phyloP scores from a whole-genome alignment of 345 rosid genomes.

The Pseudoturritis turrita region DNA sequence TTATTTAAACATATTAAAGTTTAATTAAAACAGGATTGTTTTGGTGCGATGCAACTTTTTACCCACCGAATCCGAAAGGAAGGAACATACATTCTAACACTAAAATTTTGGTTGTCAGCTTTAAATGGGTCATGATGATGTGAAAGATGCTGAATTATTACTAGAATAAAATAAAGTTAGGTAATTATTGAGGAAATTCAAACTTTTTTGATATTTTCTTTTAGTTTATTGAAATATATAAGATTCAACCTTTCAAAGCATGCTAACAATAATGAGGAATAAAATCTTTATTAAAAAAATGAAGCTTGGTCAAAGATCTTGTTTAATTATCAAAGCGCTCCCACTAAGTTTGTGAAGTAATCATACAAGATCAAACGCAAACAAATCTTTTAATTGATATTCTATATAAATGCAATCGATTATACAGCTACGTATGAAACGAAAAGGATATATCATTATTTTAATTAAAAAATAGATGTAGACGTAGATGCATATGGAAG shows the following conservation, averaged over 20 bases:
- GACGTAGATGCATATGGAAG: too few species aligned
- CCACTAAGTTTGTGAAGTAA: neutral
- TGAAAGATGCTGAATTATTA: conserved; percentile 6
- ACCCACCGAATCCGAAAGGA: neutral
- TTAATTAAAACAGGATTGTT: neutral
- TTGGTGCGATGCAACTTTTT: neutral
- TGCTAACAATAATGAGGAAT: neutral
- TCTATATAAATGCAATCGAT: neutral
- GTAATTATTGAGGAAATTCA: neutral
- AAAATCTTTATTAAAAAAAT: neutral
- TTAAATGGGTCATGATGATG: neutral
- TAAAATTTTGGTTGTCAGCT: neutral
- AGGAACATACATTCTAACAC: neutral
- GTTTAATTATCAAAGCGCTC: neutral
- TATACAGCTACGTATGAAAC: neutral
- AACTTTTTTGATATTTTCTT: neutral
- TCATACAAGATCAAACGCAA: neutral
- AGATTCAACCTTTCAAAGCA: neutral
- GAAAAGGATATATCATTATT: neutral
- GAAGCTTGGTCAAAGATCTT: neutral
- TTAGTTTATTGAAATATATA: neutral
- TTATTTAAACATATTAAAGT: neutral
- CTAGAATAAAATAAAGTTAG: neutral
- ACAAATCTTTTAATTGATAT: neutral
- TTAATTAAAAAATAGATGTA: neutral